Conservation (phyloP, 2,329 filamentous ascomycete species). For the Exophiala oligosperma region DNA sequence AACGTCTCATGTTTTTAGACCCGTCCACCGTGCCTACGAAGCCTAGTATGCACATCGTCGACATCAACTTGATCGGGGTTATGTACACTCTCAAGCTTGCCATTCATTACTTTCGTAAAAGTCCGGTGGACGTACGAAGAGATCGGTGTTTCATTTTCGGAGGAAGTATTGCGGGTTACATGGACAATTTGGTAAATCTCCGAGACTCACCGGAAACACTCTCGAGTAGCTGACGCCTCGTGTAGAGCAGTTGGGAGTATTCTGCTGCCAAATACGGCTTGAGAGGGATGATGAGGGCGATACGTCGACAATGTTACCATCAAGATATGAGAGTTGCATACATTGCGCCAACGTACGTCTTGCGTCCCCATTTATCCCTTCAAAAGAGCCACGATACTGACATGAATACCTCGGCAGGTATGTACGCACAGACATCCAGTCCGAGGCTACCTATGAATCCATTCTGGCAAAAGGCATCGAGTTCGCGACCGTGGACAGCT, state of each 20-base stretch:
- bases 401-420: slow-evolving; percentile 31
- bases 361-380: slow-evolving; percentile 31
- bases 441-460: slow-evolving; percentile 28
- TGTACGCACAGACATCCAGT: slow-evolving; percentile 35
- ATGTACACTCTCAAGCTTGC: slow-evolving; percentile 40
- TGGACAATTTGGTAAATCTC: slow-evolving; percentile 38
- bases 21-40: slow-evolving; percentile 25
- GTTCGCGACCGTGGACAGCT: slow-evolving; percentile 7
- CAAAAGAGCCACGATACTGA: neutral
- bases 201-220: slow-evolving; percentile 24
- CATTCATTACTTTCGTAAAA: slow-evolving; percentile 36
- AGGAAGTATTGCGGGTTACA: slow-evolving; percentile 35
- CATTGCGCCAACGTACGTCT: slow-evolving; percentile 43
- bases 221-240: neutral
- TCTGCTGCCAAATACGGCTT: neutral
- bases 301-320: neutral
- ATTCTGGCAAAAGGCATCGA: slow-evolving; percentile 16
- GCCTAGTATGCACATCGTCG: slow-evolving; percentile 36
- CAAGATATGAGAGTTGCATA: neutral
- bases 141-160: slow-evolving; percentile 34
- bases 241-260: neutral
- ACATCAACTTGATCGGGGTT: slow-evolving; percentile 35
- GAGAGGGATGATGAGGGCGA: neutral
- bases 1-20: neutral
- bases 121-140: slow-evolving; percentile 23